A percentile compares a stretch with the other conserved stretches of the same genome.
Conservation (phyloP, 2,329 filamentous ascomycete species). For the Torrubiellomyces zombiae region DNA sequence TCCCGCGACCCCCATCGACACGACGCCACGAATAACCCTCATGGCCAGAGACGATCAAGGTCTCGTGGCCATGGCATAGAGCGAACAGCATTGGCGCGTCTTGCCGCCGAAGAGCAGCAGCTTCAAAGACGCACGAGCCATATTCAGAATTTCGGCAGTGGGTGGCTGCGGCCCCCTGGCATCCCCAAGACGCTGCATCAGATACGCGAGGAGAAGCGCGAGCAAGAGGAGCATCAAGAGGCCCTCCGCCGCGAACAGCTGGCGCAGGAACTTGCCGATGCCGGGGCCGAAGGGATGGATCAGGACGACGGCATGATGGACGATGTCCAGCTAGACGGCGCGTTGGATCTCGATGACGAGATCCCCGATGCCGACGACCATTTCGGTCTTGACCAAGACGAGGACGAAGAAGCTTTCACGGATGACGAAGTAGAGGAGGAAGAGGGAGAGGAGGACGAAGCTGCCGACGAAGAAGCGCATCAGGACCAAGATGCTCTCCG, state of each 20-base stretch:
- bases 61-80: conserved; percentile 30
- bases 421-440: conserved; percentile 22
- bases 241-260: conserved; percentile 53
- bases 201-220: conserved; percentile 73
- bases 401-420: conserved; percentile 22
- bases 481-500: conserved; percentile 22
- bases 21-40: conserved; percentile 11
- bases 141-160: conserved; percentile 71
- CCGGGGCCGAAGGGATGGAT: conserved; percentile 26
- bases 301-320: conserved; percentile 33
- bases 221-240: conserved; percentile 73
- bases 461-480: conserved; percentile 23
- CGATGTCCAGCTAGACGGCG: conserved; percentile 38
- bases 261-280: conserved; percentile 58
- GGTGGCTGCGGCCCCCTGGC: conserved; percentile 82
- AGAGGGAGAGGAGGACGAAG: conserved; percentile 22
- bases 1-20: conserved; percentile 16
- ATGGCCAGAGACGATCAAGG: conserved; percentile 17
- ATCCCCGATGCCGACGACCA: conserved; percentile 48
- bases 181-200: conserved; percentile 81
- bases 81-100: conserved; percentile 47
- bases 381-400: conserved; percentile 29
- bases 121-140: conserved; percentile 63
- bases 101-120: conserved; percentile 61
- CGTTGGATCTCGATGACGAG: conserved; percentile 52